Base-by-base conservation (phyloP, 805 yeast species). In the Yarrowia yakushimensis region DNA sequence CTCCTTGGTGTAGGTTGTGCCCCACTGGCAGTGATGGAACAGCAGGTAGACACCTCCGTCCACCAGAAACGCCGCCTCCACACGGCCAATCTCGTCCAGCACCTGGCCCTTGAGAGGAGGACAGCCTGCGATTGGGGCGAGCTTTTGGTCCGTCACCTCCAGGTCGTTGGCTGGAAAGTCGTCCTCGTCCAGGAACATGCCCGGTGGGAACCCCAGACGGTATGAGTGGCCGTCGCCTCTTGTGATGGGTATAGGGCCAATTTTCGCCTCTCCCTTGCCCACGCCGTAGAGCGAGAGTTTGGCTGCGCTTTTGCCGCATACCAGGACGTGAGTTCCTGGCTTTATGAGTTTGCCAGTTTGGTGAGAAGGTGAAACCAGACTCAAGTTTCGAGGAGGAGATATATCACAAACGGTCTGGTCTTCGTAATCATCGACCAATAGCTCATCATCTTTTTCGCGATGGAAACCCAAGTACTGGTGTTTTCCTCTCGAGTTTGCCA, bases 181-280 rank as follows among this genome's bases (percentile, higher is more conserved):
- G 52, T 45, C 52, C 13, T 30, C 52, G 7, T 45, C 52, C 2
- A 45, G 52, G 18, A 30, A 45, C 52, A 45, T 45, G 23, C 52
- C 52, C 1, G 52, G 52, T 2, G 52, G 52, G 8, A 45, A 45
- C 1, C 17, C 17, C 27, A 45, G 52, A 5, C 52, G 25, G 52
- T 45, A 45, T 8, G 25, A 11, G 12, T 7, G 12, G 12, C 36
- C 52, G 20, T 18, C 13, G 13, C 52, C 52, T 7, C 13, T 30
- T 2, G 8, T 28, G 17, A 45, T 30, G 15, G 52, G 36, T 12
- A 45, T 28, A 11, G 52, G 52, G 0, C 52, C 52, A 20, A 45
- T 30, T 13, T 45, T 45, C 12, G 52, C 3, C 7, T 20, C 2
- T 1, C 52, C 27, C 18, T 45, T 45, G 11, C 27, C 36, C 2